Percentiles rank a stretch among this genome's conserved stretches.
Evolutionary conservation across 2,329 filamentous ascomycete genomes (phyloP).

Genomic region (Aspergillus quadricinctus): DNA sequence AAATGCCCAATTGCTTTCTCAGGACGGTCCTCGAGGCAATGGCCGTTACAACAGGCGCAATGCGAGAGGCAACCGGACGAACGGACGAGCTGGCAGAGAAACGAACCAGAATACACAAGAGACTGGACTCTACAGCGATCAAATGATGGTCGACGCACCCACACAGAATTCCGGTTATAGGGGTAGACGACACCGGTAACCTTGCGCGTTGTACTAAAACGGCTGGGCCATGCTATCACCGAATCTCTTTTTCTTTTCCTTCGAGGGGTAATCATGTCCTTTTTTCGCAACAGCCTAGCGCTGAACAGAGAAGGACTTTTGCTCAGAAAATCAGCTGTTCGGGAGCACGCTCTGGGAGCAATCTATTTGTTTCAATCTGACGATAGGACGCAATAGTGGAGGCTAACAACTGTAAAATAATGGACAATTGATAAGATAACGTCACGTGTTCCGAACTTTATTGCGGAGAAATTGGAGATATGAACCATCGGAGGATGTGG

Average conservation of each 20-base stretch:
- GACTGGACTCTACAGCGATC: slow-evolving; percentile 35
- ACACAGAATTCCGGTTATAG: slow-evolving; percentile 18
- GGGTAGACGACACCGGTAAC: slow-evolving; percentile 17
- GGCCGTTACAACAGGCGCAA: slow-evolving; percentile 12
- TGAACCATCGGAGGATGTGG: not conserved
- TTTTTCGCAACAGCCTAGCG: not conserved
- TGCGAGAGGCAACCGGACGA: slow-evolving; percentile 10
- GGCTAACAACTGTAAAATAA: not conserved
- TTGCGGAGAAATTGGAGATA: not conserved
- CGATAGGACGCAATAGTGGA: not conserved
- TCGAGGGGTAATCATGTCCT: not conserved
- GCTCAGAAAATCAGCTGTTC: not conserved
- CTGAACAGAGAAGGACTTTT: not conserved
- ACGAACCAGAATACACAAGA: slow-evolving; percentile 13
- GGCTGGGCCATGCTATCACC: not conserved
- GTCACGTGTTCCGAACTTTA: slow-evolving; percentile 8
- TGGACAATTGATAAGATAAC: slow-evolving; percentile 1
- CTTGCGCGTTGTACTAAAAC: not conserved
- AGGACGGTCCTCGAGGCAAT: slow-evolving; percentile 5
- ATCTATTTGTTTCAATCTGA: not conserved
- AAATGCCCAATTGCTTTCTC: slow-evolving; percentile 8
- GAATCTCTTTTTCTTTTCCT: not conserved
- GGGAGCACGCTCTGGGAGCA: not conserved
- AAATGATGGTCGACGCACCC: slow-evolving; percentile 39
- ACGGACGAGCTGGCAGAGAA: slow-evolving; percentile 6